These are phyloP conservation scores for Apiotrichum sp. DNA, from an alignment of 1,284 basidiomycete genomes.

Conservation along the genomic window DNA sequence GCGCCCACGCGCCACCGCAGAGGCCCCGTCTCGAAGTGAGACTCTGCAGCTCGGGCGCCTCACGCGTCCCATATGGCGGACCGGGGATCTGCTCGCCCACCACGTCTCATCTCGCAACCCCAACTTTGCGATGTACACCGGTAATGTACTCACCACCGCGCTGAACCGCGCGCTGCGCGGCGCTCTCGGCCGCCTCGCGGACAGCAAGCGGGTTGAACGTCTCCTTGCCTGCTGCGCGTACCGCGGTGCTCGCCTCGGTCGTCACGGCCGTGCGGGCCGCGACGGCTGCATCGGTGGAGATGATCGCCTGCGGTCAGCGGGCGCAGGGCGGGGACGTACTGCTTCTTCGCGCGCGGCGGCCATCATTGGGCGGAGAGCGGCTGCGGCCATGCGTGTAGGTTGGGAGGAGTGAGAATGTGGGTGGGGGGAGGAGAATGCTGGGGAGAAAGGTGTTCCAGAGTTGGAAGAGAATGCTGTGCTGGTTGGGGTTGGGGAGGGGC, in stretches of 20 bases:
- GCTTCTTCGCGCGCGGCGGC: conserved; percentile 37
- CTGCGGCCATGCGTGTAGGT: conserved; percentile 13
- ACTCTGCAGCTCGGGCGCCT: too few species aligned
- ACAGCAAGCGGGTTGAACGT: conserved; percentile 32
- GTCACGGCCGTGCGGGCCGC: conserved; percentile 25
- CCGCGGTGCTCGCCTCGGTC: conserved; percentile 23
- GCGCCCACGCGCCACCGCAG: too few species aligned
- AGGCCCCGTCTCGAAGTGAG: too few species aligned
- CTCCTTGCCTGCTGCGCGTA: conserved; percentile 19
- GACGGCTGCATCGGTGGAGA: conserved; percentile 26
- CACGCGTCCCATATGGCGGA: too few species aligned
- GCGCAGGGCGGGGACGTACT: neutral
- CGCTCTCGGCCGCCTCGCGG: conserved; percentile 31
- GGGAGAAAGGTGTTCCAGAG: too few species aligned
- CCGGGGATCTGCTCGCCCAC: too few species aligned
- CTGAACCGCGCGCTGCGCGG: conserved; percentile 20
- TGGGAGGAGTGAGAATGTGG: too few species aligned
- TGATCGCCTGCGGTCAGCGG: conserved; percentile 5
- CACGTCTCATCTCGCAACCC: too few species aligned
- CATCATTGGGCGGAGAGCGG: conserved; percentile 34
- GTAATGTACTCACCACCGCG: conserved; percentile 15
- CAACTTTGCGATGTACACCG: too few species aligned
- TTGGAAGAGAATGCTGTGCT: too few species aligned
- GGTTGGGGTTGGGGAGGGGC: too few species aligned
- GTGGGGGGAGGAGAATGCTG: too few species aligned